Conservation (phyloP, 495 filamentous ascomycete genomes). For the Talaromyces proteolyticus region DNA sequence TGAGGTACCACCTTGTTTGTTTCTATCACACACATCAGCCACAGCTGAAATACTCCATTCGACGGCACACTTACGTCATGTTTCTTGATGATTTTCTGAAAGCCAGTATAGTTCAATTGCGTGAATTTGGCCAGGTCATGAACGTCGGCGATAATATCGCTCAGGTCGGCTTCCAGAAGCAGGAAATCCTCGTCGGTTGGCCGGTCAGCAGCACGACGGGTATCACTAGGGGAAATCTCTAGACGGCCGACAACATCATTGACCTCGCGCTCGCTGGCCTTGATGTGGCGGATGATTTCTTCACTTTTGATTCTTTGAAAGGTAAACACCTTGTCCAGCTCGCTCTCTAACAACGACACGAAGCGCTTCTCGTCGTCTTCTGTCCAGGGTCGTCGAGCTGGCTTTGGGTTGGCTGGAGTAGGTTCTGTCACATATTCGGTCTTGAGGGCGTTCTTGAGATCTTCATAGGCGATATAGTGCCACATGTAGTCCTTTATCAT, state of each 20-base stretch:
- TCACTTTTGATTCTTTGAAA: constrained; percentile 95
- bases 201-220: constrained; percentile 19
- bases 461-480: constrained; percentile 97
- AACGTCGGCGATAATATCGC: constrained; percentile 97
- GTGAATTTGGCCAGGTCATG: constrained; percentile 98
- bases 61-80: constrained; percentile 70
- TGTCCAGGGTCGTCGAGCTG: constrained; percentile 66
- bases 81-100: constrained; percentile 99
- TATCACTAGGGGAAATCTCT: constrained; percentile 29
- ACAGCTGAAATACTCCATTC: neutral
- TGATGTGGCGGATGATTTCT: constrained; percentile 87
- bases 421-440: constrained; percentile 54
- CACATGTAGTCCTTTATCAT: constrained; percentile 92
- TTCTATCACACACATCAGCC: constrained; percentile 50
- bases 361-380: constrained; percentile 90
- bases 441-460: constrained; percentile 83
- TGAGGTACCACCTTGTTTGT: constrained; percentile 89
- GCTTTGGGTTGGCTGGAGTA: constrained; percentile 47
- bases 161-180: constrained; percentile 88
- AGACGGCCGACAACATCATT: constrained; percentile 74
- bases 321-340: constrained; percentile 93
- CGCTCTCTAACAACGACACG: constrained; percentile 75
- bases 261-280: constrained; percentile 80
- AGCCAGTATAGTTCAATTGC: constrained; percentile 97
- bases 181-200: constrained; percentile 86